Evolutionary conservation across 2,329 filamentous ascomycete species (phyloP).

Genomic region (Fusarium sp.): DNA sequence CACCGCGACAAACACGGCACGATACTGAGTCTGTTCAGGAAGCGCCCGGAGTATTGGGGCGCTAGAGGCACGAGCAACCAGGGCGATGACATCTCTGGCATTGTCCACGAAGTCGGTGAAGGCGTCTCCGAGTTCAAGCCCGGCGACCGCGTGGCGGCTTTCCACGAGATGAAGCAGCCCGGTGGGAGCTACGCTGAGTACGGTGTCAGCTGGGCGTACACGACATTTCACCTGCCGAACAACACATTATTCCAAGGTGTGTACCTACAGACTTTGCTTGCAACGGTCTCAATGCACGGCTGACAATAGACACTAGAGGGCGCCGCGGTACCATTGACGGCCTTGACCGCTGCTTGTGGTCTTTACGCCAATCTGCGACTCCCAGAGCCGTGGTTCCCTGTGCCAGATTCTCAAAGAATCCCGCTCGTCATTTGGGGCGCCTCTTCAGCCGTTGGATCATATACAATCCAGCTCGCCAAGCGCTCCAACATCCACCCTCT

Average conservation of each 20-base stretch:
- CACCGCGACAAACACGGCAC: too few relatives aligned
- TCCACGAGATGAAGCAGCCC: constrained; percentile 34
- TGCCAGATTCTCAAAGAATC: background rate
- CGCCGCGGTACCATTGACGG: constrained; percentile 17
- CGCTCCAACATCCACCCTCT: constrained; percentile 33
- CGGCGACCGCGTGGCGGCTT: constrained; percentile 33
- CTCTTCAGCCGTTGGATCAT: constrained; percentile 34
- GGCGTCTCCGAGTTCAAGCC: constrained; percentile 30
- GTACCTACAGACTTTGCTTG: background rate
- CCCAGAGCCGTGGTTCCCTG: constrained; percentile 12
- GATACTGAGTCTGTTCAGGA: background rate
- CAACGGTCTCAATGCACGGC: background rate
- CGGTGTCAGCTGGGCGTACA: constrained; percentile 24
- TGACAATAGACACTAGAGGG: constrained; percentile 22
- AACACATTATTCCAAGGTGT: constrained; percentile 20
- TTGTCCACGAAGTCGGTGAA: constrained; percentile 14
- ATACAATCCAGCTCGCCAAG: constrained; percentile 23
- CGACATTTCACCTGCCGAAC: constrained; percentile 24
- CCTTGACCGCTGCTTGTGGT: constrained; percentile 27
- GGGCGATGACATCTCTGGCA: constrained; percentile 31
- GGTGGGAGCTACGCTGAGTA: constrained; percentile 37
- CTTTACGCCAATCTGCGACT: constrained; percentile 21
- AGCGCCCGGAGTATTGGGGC: constrained; percentile 35
- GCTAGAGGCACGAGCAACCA: constrained; percentile 18
- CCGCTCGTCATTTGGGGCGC: constrained; percentile 35